Evolutionary conservation across 148 eudicot species (phyloP).

Genomic region (Cornus kousa): DNA sequence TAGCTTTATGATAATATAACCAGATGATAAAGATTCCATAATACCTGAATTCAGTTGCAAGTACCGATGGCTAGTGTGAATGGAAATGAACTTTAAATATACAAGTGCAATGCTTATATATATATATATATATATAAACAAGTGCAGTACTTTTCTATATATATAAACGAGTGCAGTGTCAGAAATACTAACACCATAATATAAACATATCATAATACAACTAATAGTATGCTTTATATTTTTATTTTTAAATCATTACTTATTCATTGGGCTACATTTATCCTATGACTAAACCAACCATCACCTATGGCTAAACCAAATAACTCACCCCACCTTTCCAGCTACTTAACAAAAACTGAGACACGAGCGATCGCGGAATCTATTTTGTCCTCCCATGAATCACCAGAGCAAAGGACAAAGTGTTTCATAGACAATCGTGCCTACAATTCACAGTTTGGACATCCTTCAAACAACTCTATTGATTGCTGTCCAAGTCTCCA

Average conservation of each 20-base stretch:
- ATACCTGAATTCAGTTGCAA: neutral
- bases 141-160: too few species aligned
- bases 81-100: neutral
- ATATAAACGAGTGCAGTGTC: neutral
- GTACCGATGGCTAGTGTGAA: neutral
- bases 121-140: too few species aligned
- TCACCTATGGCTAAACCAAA: neutral
- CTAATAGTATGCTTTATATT: neutral
- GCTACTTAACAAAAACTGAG: neutral
- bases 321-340: neutral
- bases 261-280: neutral
- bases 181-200: neutral
- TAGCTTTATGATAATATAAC: too few species aligned
- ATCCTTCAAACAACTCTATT: neutral
- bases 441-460: neutral
- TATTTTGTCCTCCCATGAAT: neutral
- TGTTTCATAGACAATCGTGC: neutral
- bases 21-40: too few species aligned
- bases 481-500: neutral
- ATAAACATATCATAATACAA: neutral
- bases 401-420: neutral
- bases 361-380: neutral
- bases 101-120: neutral
- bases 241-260: neutral
- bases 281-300: neutral